Evolutionary conservation across 2,329 filamentous ascomycete genomes (phyloP).

Genomic region (Aureobasidium sp.): DNA sequence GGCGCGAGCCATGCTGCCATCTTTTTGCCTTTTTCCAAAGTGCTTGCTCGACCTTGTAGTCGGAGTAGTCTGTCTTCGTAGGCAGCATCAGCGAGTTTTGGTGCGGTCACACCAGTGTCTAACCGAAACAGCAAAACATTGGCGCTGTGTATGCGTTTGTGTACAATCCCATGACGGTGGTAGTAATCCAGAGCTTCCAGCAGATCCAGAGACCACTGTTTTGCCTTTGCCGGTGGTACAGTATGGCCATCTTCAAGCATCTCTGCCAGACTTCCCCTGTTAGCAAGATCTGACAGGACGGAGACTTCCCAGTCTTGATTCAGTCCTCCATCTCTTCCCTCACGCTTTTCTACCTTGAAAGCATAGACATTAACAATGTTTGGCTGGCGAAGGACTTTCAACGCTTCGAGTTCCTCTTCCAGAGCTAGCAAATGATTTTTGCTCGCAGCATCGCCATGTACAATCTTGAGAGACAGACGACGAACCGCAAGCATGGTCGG

Average conservation of each 20-base stretch:
- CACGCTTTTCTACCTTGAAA: slow-evolving; percentile 54
- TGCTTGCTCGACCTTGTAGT: slow-evolving; percentile 6
- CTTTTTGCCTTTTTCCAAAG: slow-evolving; percentile 23
- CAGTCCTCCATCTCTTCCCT: neutral
- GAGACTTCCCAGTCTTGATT: slow-evolving; percentile 59
- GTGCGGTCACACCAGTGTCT: slow-evolving; percentile 55
- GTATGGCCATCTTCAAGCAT: slow-evolving; percentile 63
- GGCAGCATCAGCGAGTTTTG: slow-evolving; percentile 67
- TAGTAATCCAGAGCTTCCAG: slow-evolving; percentile 83
- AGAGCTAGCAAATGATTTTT: slow-evolving; percentile 71
- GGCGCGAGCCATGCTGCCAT: slow-evolving; percentile 35
- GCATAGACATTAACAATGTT: slow-evolving; percentile 75
- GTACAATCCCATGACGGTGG: slow-evolving; percentile 75
- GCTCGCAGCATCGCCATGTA: slow-evolving; percentile 13
- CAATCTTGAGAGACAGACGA: slow-evolving; percentile 1
- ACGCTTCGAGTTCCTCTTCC: slow-evolving; percentile 66
- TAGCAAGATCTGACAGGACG: slow-evolving; percentile 67
- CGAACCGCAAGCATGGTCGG: slow-evolving; percentile 12
- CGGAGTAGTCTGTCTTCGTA: slow-evolving; percentile 46
- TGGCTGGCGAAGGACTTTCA: slow-evolving; percentile 68
- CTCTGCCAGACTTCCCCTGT: slow-evolving; percentile 76
- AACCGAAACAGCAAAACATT: slow-evolving; percentile 74
- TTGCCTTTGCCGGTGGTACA: slow-evolving; percentile 66
- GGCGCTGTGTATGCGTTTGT: slow-evolving; percentile 67
- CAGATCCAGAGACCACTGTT: slow-evolving; percentile 86